phyloP scores from a whole-genome alignment of 75 land plant species.

The Pseudotsuga menziesii region DNA sequence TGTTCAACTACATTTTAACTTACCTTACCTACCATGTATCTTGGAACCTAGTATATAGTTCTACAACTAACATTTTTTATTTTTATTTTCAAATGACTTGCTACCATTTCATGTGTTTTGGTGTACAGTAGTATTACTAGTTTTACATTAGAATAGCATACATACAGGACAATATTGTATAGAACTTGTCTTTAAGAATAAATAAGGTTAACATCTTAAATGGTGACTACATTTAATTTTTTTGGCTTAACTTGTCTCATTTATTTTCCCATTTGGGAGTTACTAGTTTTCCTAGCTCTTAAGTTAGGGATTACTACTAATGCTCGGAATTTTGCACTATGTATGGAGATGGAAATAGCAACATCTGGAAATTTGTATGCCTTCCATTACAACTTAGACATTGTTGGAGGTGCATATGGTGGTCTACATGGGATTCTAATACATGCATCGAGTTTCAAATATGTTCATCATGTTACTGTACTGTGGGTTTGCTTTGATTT shows the following conservation, averaged over 20 bases:
- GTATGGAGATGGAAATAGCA: conserved; percentile 43
- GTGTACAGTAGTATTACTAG: not conserved
- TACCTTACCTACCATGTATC: not conserved
- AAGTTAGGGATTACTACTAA: conserved; percentile 33
- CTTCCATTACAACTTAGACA: conserved; percentile 30
- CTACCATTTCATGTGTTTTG: not conserved
- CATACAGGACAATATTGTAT: not conserved
- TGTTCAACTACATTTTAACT: no score
- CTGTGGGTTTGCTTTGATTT: conserved; percentile 32
- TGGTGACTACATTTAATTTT: not conserved
- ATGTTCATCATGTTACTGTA: conserved; percentile 35
- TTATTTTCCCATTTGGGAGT: conserved; percentile 24
- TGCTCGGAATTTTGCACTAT: conserved; percentile 34
- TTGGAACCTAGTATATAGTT: not conserved
- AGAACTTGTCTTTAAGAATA: not conserved
- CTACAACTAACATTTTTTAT: not conserved
- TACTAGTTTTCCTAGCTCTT: conserved; percentile 25
- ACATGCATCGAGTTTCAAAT: conserved; percentile 35
- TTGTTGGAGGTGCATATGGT: conserved; percentile 19
- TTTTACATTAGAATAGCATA: not conserved
- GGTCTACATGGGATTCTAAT: conserved; percentile 21
- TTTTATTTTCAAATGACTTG: not conserved
- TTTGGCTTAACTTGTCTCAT: not conserved
- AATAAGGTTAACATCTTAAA: not conserved
- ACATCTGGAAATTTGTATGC: conserved; percentile 47